These are phyloP conservation scores for Penicillium sp. DNA, from an alignment of 2,329 filamentous ascomycete species.

Conservation along the genomic window DNA sequence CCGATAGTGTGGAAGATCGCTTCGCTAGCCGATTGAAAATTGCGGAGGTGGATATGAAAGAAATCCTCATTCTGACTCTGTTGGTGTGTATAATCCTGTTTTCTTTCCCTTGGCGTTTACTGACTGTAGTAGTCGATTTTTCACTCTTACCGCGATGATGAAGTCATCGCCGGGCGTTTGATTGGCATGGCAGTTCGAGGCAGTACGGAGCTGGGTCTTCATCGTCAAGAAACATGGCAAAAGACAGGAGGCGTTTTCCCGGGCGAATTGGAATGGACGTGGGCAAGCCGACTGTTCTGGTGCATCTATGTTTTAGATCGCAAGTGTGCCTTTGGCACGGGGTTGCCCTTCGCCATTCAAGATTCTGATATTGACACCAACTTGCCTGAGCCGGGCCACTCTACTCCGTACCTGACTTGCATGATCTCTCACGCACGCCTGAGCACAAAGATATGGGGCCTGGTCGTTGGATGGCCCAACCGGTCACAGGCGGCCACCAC, in stretches of 20 bases:
- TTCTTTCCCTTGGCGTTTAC: no score
- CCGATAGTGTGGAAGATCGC: slow-evolving; percentile 36
- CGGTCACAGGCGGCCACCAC: slow-evolving; percentile 33
- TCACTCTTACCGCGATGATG: slow-evolving; percentile 48
- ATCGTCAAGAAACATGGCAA: slow-evolving; percentile 46
- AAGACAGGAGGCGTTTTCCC: slow-evolving; percentile 36
- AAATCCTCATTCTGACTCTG: slow-evolving; percentile 34
- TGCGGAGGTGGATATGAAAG: slow-evolving; percentile 41
- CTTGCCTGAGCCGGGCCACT: slow-evolving; percentile 44
- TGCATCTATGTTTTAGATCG: slow-evolving; percentile 53
- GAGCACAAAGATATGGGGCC: slow-evolving; percentile 49
- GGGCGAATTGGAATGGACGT: slow-evolving; percentile 36
- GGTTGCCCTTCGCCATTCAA: slow-evolving; percentile 50
- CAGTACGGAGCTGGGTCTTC: slow-evolving; percentile 50
- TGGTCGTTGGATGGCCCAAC: slow-evolving; percentile 41
- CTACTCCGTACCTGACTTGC: slow-evolving; percentile 45
- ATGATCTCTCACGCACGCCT: slow-evolving; percentile 51
- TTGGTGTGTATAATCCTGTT: slow-evolving; percentile 18
- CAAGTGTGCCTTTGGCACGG: slow-evolving; percentile 54
- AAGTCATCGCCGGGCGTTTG: slow-evolving; percentile 50
- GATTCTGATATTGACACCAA: slow-evolving; percentile 52
- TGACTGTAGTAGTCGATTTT: slow-evolving; percentile 33
- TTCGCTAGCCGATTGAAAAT: slow-evolving; percentile 35
- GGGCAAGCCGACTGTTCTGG: slow-evolving; percentile 48
- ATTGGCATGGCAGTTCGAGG: slow-evolving; percentile 50